Percentiles rank a stretch among this genome's conserved stretches.
These are phyloP conservation scores for Aegilops tauschii DNA, from an alignment of 176 grass and related monocot species.

Conservation along the genomic window DNA sequence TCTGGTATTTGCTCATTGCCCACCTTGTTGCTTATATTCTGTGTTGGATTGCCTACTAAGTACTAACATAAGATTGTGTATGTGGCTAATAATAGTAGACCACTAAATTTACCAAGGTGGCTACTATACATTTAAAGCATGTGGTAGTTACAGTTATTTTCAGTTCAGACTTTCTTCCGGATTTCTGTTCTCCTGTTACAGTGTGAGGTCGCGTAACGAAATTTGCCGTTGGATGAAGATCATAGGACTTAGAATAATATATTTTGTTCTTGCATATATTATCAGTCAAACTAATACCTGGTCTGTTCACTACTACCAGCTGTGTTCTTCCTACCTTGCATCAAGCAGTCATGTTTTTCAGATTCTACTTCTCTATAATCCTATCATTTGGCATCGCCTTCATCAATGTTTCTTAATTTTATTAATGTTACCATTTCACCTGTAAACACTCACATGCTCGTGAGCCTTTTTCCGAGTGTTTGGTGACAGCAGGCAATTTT, in stretches of 20 bases:
- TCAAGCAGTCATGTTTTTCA: neutral
- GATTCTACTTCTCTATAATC: neutral
- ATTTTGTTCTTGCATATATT: neutral
- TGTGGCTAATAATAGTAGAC: neutral
- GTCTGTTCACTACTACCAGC: neutral
- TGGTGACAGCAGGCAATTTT: neutral
- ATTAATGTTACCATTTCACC: neutral
- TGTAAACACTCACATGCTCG: neutral
- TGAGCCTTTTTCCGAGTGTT: neutral
- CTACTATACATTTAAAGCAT: neutral
- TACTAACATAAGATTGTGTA: neutral
- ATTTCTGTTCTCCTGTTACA: neutral
- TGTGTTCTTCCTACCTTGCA: neutral
- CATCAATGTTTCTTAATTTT: neutral
- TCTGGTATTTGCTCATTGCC: constrained; percentile 27
- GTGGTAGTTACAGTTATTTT: neutral
- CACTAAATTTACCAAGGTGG: constrained; percentile 1
- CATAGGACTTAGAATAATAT: neutral
- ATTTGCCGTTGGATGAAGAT: neutral
- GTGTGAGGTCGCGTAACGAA: neutral
- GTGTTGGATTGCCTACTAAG: neutral
- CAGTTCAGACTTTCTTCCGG: neutral
- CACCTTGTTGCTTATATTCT: neutral
- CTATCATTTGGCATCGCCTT: neutral
- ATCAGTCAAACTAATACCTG: neutral